Conservation (phyloP, 176 grass and related monocot genomes). For the maize (Zea mays) region DNA sequence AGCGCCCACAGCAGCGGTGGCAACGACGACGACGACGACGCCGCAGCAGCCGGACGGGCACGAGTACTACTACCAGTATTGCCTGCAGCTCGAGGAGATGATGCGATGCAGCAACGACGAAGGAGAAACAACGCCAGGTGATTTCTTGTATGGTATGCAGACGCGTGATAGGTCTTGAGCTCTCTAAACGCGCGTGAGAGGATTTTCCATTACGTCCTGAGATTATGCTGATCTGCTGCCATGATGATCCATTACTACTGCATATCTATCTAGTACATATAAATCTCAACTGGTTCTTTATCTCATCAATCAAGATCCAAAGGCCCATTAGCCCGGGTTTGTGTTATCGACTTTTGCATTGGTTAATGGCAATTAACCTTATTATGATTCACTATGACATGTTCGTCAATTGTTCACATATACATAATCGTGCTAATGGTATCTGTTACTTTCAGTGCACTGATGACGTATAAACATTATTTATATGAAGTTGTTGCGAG, state of each 20-base stretch:
- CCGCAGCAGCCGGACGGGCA: not conserved
- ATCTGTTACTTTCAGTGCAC: conserved; percentile 1
- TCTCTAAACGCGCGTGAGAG: no score
- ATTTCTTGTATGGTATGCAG: conserved; percentile 45
- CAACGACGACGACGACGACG: not conserved
- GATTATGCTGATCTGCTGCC: not conserved
- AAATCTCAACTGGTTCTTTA: not conserved
- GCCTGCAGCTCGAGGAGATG: conserved; percentile 42
- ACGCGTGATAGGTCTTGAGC: not conserved
- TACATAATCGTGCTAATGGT: not conserved
- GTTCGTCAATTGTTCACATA: conserved; percentile 1
- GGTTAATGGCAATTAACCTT: no score
- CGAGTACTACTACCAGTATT: conserved; percentile 50
- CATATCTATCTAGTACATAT: not conserved
- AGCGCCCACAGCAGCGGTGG: not conserved
- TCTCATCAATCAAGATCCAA: not conserved
- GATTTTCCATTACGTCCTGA: not conserved
- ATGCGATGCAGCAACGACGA: conserved; percentile 16
- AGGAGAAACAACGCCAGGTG: conserved; percentile 37
- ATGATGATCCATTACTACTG: conserved; percentile 24
- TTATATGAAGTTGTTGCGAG: not conserved
- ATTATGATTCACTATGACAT: not conserved
- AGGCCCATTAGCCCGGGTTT: not conserved
- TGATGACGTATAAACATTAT: no score
- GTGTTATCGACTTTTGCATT: not conserved